Evolutionary conservation across 139 green algal species (phyloP), one percentile per base, ranked within the genome.

Genomic region (Edaphochlamys debaryana): DNA sequence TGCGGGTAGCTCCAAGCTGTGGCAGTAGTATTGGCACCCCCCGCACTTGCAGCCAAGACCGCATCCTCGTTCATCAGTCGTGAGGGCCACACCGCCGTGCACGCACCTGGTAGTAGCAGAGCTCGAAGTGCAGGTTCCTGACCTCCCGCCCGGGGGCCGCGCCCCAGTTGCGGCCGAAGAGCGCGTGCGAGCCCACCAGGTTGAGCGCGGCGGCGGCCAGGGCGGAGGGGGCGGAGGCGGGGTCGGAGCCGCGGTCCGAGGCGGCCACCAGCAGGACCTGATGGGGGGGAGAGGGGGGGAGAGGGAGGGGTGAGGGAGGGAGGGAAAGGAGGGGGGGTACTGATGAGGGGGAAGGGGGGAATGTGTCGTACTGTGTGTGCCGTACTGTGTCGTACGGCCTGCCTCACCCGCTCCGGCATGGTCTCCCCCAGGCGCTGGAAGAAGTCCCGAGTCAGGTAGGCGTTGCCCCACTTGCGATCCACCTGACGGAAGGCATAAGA

Each of bases 91-190:
- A 11, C 36, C 67, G 4, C 54, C 32, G 30, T 11, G 36, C 37
- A 5, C 54, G 0, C 20, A 82, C 75, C 90, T 96, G 93, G 86
- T 98, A 98, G 86, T 98, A 98, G 88, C 95, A 98, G 20, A 96
- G 87, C 88, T 98, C 96, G 86, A 99, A 98, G 82, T 99, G 96
- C 34, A 99, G 91, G 79, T 94, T 79, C 68, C 92, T 90, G 78
- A 92, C 78, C 2, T 87, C 58, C 34, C 80, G 67, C 23, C 93
- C 90, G 40, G 67, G n/a, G 20, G 42, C 64, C 83, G 91, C 95
- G 60, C 96, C 96, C 95, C 96, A 99, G 90, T 98, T 98, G 56
- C 96, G 87, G 41, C 96, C 96, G 86, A 89, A 98, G 11, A 99
- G 85, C 7, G 91, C 88, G 52, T 98, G 81, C 17, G 85, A 92